A percentile compares a stretch with the other conserved stretches of the same genome.
phyloP scores from a whole-genome alignment of 164 flowering plant genomes.

The Annona cherimola region DNA sequence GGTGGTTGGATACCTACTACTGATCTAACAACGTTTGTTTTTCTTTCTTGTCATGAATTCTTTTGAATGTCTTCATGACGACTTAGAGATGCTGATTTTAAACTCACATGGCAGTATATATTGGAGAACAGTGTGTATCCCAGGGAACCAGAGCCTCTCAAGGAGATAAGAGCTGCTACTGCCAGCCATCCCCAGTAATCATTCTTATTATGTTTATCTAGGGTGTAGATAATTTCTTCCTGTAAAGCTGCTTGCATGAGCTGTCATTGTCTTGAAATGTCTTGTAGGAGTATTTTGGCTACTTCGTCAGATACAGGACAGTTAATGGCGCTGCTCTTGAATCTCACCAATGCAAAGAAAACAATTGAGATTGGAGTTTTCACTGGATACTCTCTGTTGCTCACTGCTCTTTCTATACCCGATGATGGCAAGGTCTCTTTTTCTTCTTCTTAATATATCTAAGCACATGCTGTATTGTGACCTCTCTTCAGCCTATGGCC shows the following conservation, averaged over 20 bases:
- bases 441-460: background rate
- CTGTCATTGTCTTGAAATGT: no score
- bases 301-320: slow-evolving; percentile 53
- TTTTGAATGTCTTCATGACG: background rate
- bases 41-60: background rate
- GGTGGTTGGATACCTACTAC: no score
- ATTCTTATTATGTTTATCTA: no score
- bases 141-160: slow-evolving; percentile 17
- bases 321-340: slow-evolving; percentile 38
- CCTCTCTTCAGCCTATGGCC: background rate
- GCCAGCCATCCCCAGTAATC: slow-evolving; percentile 11
- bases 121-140: slow-evolving; percentile 27
- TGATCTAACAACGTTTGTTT: no score
- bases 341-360: slow-evolving; percentile 40
- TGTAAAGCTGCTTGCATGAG: background rate
- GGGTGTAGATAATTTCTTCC: no score
- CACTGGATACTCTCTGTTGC: slow-evolving; percentile 67
- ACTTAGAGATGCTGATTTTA: background rate
- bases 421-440: slow-evolving; percentile 46
- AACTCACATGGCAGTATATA: slow-evolving; percentile 15
- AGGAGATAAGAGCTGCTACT: slow-evolving; percentile 13
- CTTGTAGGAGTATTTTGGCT: slow-evolving; percentile 29
- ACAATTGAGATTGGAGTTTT: slow-evolving; percentile 64
- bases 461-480: background rate
- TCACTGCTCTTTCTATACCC: slow-evolving; percentile 55